Base-by-base conservation (phyloP, 345 rosid genomes). In the Erysimum cheiranthoides region DNA sequence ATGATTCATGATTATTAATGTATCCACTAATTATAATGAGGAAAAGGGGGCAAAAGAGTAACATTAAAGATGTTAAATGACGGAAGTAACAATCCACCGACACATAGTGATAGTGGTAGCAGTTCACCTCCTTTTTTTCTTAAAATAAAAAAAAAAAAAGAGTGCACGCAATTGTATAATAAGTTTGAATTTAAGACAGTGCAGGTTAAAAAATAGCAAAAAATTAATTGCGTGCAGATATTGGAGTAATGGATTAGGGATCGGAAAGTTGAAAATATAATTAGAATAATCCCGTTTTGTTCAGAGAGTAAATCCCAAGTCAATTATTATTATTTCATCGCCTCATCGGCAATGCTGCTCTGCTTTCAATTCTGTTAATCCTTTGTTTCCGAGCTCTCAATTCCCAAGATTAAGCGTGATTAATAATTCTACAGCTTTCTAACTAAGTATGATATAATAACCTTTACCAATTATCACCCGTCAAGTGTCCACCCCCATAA, bases 281-380 rank as follows among this genome's bases (percentile, higher is more conserved):
- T 76, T 52, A 42, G 46, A 69, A 32, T 63, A 61, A 63, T 5
- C 17, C 17, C 10, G 25, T 61, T 27, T 69, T 8, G 5, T 11
- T 43, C 70, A 61, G 66, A 71, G 59, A 74, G 80, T 82, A 67
- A 82, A 79, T 72, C 85, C 61, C 71, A 82, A 78, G 82, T 82
- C 76, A 73, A 64, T 64, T 42, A 31, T 14, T 42, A 31, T 10
- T 13, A 31, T 47, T 54, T 72, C 51, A 45, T 47, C 39, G 66
- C 66, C 54, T 63, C 67, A 38, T 66, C 58, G 68, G 74, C 52
- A 58, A 45, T 51, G 66, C 74, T 66, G 82, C 70, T 61, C 32
- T 53, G 70, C 36, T 61, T 69, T 69, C 11, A 61, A 16, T 53
- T 69, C 40, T 60, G 62, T 53, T 69, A 61, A 61, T 61, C 70